Conservation (phyloP, 2,329 filamentous ascomycete genomes). For the Paraphoma sp. region DNA sequence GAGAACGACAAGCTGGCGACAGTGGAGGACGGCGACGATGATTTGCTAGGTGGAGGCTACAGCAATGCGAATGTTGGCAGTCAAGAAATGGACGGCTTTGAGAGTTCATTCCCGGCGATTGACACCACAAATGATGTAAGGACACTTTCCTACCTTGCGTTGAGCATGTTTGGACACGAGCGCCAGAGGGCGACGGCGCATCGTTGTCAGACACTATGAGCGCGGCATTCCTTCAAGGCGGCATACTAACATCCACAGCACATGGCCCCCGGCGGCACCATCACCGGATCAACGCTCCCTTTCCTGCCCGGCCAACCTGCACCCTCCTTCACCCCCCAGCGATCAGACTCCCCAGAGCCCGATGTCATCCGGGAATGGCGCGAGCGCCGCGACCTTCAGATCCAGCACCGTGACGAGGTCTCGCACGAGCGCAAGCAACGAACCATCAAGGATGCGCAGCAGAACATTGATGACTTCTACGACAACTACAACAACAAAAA, state of each 20-base stretch:
- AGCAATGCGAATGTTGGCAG: constrained; percentile 48
- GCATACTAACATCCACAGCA: constrained; percentile 55
- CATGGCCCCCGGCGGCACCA: constrained; percentile 76
- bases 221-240: neutral
- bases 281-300: constrained; percentile 73
- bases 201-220: constrained; percentile 1
- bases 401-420: constrained; percentile 83
- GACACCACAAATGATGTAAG: constrained; percentile 74
- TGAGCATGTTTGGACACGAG: neutral
- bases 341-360: constrained; percentile 80
- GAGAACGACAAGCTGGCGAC: constrained; percentile 72
- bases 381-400: constrained; percentile 81
- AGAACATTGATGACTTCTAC: constrained; percentile 98
- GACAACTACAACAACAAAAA: constrained; percentile 99
- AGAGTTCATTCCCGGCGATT: constrained; percentile 90
- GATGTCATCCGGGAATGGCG: constrained; percentile 91
- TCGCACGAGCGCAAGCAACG: constrained; percentile 82
- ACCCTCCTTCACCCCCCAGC: constrained; percentile 53
- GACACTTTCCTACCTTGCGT: constrained; percentile 6
- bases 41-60: constrained; percentile 70
- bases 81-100: constrained; percentile 69
- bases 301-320: constrained; percentile 55
- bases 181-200: neutral
- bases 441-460: constrained; percentile 86
- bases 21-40: constrained; percentile 70